Percentiles rank a stretch among this genome's conserved stretches.
These are phyloP conservation scores for Clonostachys rosea DNA, from an alignment of 2,329 filamentous ascomycete genomes.

Conservation along the genomic window DNA sequence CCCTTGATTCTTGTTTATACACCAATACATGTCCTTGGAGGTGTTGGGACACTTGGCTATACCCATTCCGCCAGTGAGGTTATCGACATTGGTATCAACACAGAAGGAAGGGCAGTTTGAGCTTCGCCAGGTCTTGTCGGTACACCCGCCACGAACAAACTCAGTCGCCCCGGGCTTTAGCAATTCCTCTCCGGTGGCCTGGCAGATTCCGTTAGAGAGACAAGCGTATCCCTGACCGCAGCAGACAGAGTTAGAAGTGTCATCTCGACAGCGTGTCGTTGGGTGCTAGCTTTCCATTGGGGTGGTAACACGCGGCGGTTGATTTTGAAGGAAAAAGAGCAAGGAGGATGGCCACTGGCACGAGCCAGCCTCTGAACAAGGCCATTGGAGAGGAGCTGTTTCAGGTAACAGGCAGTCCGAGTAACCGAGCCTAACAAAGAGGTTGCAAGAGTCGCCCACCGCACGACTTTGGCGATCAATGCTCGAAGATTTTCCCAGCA, in stretches of 20 bases:
- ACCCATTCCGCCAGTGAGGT: constrained; percentile 11
- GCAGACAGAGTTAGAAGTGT: constrained; percentile 18
- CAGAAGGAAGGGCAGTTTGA: constrained; percentile 24
- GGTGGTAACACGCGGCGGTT: constrained; percentile 17
- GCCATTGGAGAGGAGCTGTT: no score
- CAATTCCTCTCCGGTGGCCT: constrained; percentile 14
- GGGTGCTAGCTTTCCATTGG: constrained; percentile 14
- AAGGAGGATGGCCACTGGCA: not conserved
- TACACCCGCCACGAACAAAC: constrained; percentile 25
- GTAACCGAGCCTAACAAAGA: no score
- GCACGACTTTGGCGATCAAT: no score
- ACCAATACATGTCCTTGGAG: constrained; percentile 13
- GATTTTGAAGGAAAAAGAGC: not conserved
- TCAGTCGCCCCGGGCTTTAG: constrained; percentile 9
- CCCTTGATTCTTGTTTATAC: constrained; percentile 10
- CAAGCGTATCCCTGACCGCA: constrained; percentile 29
- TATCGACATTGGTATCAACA: constrained; percentile 13
- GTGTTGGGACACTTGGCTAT: constrained; percentile 8
- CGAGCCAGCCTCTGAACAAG: no score
- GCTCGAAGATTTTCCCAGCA: no score
- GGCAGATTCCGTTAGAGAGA: constrained; percentile 23
- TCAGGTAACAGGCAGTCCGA: no score
- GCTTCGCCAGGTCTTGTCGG: constrained; percentile 21
- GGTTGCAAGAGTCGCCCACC: no score
- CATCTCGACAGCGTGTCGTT: constrained; percentile 20